Base-by-base conservation (phyloP, 1,284 basidiomycete genomes). In the Ceratobasidium sp. region DNA sequence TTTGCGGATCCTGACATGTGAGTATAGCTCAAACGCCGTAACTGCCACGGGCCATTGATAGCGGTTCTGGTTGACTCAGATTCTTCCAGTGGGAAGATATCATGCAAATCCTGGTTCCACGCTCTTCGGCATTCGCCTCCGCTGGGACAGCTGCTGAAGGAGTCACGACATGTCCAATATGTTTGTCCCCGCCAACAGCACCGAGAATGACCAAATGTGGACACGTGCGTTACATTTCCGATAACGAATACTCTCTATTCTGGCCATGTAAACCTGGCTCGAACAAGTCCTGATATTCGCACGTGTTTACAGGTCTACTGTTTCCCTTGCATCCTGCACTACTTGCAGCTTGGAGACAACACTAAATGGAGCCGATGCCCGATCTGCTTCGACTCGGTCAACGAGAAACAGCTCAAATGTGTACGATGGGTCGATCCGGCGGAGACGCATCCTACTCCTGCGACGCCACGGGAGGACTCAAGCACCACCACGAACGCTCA, bases 121-220 rank as follows among this genome's bases (percentile, higher is more conserved):
- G 70, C 72, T 71, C 52, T 54, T 87, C 87, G 71, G 84, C 84
- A 70, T 79, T 85, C 71, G 82, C 83, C 71, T 83, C 82, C 74
- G 82, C 84, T 72, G 78, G 74, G 74, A 9, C 77, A 79, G 70
- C 36, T 13, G 81, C 80, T 14, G 88, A 90, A 73, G 87, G 87
- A 46, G 81, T 85, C 53, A 88, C 86, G 14, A 88, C 86, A 13
- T 99, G 96, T 78, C 97, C 96, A 2, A 98, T 99, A 72, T 99
- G 96, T 79, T 83, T 99, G 50, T 90, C 90, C 50, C 84, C 91
- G 57, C 96, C 95, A 4, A 87, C 88, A 47, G 93, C 94, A 19
- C 93, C 96, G 16, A 84, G 97, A 54, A 98, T 98, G 92, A 98
- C 95, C 54, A 94, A 93, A 81, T 98, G 95, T 74, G 95, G 95